Conservation (phyloP, 148 eudicot genomes). For the Silene uniflora region DNA sequence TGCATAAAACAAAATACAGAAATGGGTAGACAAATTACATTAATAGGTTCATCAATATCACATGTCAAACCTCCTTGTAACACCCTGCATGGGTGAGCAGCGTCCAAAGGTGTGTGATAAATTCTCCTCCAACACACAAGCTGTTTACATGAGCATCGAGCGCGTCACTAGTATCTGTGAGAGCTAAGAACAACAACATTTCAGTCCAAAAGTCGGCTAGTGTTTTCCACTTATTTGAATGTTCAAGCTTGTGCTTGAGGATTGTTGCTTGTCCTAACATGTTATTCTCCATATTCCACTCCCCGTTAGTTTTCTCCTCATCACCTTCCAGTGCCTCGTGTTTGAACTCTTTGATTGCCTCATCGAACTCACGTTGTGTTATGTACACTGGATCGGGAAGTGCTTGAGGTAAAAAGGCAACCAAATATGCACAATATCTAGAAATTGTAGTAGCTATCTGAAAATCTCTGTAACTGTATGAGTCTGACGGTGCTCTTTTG, state of each 20-base stretch:
- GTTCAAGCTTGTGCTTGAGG: not conserved
- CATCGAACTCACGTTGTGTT: not conserved
- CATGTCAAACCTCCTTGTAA: not conserved
- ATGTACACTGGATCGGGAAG: not conserved
- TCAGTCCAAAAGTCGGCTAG: constrained; percentile 17
- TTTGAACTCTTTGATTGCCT: not conserved
- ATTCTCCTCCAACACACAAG: constrained; percentile 8
- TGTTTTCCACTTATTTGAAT: not conserved
- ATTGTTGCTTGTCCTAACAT: too few relatives aligned
- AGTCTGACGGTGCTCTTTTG: not conserved
- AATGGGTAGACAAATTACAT: not conserved
- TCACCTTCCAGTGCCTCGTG: too few relatives aligned
- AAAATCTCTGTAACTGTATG: not conserved
- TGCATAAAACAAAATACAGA: not conserved
- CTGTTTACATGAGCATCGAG: constrained; percentile 1
- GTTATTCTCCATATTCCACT: too few relatives aligned
- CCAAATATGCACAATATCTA: not conserved
- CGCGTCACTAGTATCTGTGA: not conserved
- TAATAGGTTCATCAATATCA: not conserved
- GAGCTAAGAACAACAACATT: constrained; percentile 12
- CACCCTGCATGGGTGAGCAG: constrained; percentile 13
- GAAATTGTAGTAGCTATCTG: not conserved
- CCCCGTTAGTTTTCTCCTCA: too few relatives aligned
- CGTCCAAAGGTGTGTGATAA: constrained; percentile 13
- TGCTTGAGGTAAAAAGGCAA: not conserved